Percentiles rank a stretch among this genome's conserved stretches.
phyloP scores from a whole-genome alignment of 1,139 yeast genomes.

The Taphrina pruni region DNA sequence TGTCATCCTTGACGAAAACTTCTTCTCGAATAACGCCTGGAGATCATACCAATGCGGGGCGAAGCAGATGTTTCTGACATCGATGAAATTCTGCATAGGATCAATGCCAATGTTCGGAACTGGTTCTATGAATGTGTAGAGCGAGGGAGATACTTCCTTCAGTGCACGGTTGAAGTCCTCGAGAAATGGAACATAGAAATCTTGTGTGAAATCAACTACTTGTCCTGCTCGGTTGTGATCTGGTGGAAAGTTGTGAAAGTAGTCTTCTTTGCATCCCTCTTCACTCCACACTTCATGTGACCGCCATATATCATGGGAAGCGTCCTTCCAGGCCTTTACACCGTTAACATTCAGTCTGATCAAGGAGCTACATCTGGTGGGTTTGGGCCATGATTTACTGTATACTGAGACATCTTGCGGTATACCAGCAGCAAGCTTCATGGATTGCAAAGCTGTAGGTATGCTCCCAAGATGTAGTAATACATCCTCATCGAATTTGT shows the following conservation, averaged over 20 bases:
- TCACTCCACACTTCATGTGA: constrained; percentile 21
- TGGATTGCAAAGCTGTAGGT: constrained; percentile 51
- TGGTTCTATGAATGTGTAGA: constrained; percentile 32
- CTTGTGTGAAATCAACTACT: constrained; percentile 20
- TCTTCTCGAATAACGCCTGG: constrained; percentile 35
- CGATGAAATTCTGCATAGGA: neutral
- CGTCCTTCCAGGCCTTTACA: constrained; percentile 26
- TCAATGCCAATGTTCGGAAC: constrained; percentile 21
- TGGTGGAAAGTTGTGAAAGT: constrained; percentile 25
- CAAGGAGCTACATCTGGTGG: constrained; percentile 15
- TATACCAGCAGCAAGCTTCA: constrained; percentile 70
- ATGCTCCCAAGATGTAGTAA: constrained; percentile 50
- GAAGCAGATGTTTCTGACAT: constrained; percentile 19
- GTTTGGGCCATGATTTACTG: constrained; percentile 35
- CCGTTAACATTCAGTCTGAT: constrained; percentile 1
- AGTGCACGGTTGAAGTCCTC: constrained; percentile 3
- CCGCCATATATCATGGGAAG: constrained; percentile 29
- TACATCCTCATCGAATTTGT: constrained; percentile 47
- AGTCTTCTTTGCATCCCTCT: constrained; percentile 2
- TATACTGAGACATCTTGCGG: constrained; percentile 62
- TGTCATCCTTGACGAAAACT: constrained; percentile 21
- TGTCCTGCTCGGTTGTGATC: constrained; percentile 20
- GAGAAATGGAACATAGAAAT: constrained; percentile 33
- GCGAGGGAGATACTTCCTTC: neutral
- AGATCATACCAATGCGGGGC: constrained; percentile 64